A percentile compares a stretch with the other conserved stretches of the same genome.
phyloP scores from a whole-genome alignment of 441 rosid genomes.

The Iberis amara region DNA sequence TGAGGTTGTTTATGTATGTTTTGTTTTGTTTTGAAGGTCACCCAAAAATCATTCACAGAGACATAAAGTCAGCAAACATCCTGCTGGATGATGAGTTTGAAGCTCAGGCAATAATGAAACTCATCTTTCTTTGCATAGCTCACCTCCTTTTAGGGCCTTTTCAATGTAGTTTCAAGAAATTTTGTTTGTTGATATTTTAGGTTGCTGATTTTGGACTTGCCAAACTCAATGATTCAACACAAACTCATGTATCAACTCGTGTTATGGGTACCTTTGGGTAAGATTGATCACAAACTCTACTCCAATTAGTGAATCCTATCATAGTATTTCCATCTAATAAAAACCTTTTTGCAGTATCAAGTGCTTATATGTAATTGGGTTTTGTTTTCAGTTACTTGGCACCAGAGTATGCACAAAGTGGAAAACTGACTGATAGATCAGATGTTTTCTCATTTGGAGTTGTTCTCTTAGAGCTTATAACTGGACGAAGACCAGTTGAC shows the following conservation, averaged over 20 bases:
- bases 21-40: slow-evolving; percentile 30
- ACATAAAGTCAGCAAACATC: slow-evolving; percentile 80
- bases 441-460: slow-evolving; percentile 85
- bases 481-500: slow-evolving; percentile 74
- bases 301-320: background rate
- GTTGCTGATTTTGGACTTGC: slow-evolving; percentile 95
- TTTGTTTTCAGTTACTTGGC: slow-evolving; percentile 62
- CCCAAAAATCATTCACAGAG: slow-evolving; percentile 78
- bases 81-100: slow-evolving; percentile 61
- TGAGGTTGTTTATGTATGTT: background rate
- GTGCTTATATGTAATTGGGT: slow-evolving; percentile 1
- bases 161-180: background rate
- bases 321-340: background rate
- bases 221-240: slow-evolving; percentile 52
- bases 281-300: slow-evolving; percentile 23
- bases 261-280: slow-evolving; percentile 93
- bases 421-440: slow-evolving; percentile 72
- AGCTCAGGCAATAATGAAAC: slow-evolving; percentile 49
- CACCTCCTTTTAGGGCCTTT: background rate
- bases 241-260: slow-evolving; percentile 78
- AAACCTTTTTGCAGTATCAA: background rate
- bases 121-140: background rate
- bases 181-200: slow-evolving; percentile 26
- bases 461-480: slow-evolving; percentile 72
- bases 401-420: slow-evolving; percentile 80